Conservation (phyloP, 306 rosid species). For the Dalbergia oliveri region DNA sequence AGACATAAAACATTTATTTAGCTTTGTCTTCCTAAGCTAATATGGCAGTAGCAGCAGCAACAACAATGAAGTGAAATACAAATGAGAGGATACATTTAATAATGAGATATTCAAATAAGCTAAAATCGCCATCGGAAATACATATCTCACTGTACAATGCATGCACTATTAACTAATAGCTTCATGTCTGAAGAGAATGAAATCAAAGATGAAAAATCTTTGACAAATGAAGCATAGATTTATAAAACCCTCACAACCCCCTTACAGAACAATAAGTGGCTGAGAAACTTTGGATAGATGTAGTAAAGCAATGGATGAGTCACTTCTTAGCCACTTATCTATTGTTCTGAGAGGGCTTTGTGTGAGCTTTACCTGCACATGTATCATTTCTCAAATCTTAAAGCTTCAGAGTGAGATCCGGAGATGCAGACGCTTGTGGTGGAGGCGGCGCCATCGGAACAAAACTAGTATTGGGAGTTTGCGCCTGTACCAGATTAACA, state of each 20-base stretch:
- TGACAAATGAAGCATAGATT: constrained; percentile 34
- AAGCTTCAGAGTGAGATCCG: constrained; percentile 93
- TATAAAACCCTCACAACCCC: constrained; percentile 36
- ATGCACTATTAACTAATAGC: constrained; percentile 46
- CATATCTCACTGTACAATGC: constrained; percentile 78
- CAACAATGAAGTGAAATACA: constrained; percentile 38
- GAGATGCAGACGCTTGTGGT: constrained; percentile 62
- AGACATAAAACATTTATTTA: constrained; percentile 31
- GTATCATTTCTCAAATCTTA: constrained; percentile 47
- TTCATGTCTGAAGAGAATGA: constrained; percentile 36
- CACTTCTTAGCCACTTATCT: constrained; percentile 40
- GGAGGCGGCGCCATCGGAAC: constrained; percentile 51
- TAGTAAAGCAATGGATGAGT: not conserved
- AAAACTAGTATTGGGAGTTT: constrained; percentile 52
- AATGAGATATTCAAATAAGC: constrained; percentile 42
- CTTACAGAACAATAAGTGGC: constrained; percentile 32
- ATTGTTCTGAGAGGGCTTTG: constrained; percentile 35
- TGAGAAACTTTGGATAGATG: constrained; percentile 24
- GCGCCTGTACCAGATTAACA: constrained; percentile 45
- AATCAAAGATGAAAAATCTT: constrained; percentile 39
- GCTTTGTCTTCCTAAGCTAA: constrained; percentile 38
- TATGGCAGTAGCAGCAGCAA: constrained; percentile 34
- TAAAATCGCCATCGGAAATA: constrained; percentile 60
- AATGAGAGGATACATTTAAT: constrained; percentile 35
- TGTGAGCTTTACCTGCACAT: not conserved